Percentiles rank a stretch among this genome's conserved stretches.
Evolutionary conservation across 805 yeast genomes (phyloP).

Genomic region (Naumovozyma castellii): DNA sequence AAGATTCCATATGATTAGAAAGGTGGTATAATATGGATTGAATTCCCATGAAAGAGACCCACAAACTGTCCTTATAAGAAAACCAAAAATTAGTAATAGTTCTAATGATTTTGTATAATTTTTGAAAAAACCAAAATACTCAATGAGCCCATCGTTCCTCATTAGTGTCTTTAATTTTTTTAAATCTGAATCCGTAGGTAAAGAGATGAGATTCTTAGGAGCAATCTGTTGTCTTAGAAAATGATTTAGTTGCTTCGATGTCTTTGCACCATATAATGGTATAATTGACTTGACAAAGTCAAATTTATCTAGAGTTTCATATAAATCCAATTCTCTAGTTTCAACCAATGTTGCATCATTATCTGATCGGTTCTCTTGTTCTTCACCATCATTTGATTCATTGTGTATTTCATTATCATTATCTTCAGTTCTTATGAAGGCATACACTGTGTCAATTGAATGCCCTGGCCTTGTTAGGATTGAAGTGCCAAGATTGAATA

Average conservation of each 20-base stretch:
- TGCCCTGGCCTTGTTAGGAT: slow-evolving; percentile 22
- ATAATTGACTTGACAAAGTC: slow-evolving; percentile 5
- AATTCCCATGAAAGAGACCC: slow-evolving; percentile 22
- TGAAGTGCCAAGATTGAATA: slow-evolving; percentile 18
- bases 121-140: slow-evolving; percentile 65
- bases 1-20: slow-evolving; percentile 55
- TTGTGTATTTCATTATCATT: too few species aligned
- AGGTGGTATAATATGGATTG: slow-evolving; percentile 47
- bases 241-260: slow-evolving; percentile 3
- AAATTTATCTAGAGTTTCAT: slow-evolving; percentile 3
- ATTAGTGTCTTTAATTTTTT: slow-evolving; percentile 25
- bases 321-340: slow-evolving; percentile 3
- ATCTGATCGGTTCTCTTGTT: neutral
- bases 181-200: slow-evolving; percentile 26
- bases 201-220: neutral
- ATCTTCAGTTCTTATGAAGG: slow-evolving; percentile 15
- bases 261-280: slow-evolving; percentile 9
- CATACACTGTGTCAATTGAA: slow-evolving; percentile 13
- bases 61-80: slow-evolving; percentile 29
- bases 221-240: neutral
- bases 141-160: slow-evolving; percentile 37
- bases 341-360: neutral
- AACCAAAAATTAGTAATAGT: slow-evolving; percentile 49
- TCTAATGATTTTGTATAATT: slow-evolving; percentile 51
- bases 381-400: neutral